Base-by-base conservation (phyloP, 768 basidiomycete species). In the Austroboletus festivus region DNA sequence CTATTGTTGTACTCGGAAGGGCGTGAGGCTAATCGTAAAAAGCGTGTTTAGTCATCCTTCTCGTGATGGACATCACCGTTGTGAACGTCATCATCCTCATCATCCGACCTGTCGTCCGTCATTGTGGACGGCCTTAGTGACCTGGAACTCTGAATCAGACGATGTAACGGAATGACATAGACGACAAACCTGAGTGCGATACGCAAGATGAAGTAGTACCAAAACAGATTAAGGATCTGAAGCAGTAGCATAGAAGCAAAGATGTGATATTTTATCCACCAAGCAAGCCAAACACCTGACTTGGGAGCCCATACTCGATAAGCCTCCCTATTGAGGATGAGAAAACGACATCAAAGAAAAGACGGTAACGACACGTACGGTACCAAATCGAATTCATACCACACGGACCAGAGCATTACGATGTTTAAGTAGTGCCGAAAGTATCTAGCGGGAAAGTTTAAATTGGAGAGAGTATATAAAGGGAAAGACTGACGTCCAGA, bases 391-490 rank as follows among this genome's bases (percentile, higher is more conserved):
- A 79, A 87, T 58, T 98, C 83, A 30, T 60, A 74, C 85, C 85
- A 92, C 4, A 94, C 86, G 3, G 93, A 95, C 77, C 81, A 87
- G 15, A 98, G 77, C 19, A 98, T 94, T 46, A 73, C 69, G 47
- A 95, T 64, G 65, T 96, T 97, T 35, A 94, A 72, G 62, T 86
- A 96, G 65, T 94, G 93, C 4, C 95, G 89, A 77, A 94, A 89
- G 63, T 97, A 97, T 7, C 91, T 95, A 60, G 13, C 4, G 3
- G 35, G 15, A 46, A 46, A 46, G 3, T 5, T 48, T 1, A 18
- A 47, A 42, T 6, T 2, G 22, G 1, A 38, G 13, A 20, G 24
- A 8, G 33, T 7, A 20, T 4, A 39, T 3, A 20, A 35, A 22
- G 30, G 24, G 16, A 0, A 31, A 19, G 16, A 80, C 89, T 67